Base-by-base conservation (phyloP, 495 filamentous ascomycete species). In the Penicillium robsamsonii region DNA sequence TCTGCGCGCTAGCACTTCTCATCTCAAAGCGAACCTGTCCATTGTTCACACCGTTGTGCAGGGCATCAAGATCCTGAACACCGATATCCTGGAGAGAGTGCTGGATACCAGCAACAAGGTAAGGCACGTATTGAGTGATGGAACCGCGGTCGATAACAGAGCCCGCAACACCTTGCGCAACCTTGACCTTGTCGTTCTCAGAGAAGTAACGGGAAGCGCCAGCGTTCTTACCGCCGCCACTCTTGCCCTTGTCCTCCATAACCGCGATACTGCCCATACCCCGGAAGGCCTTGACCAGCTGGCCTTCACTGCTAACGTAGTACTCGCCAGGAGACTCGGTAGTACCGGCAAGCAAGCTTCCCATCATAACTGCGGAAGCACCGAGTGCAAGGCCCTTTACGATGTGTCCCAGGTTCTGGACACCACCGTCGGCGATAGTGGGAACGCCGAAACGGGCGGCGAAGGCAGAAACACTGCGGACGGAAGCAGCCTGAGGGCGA, bases 321-420 rank as follows among this genome's bases (percentile, higher is more conserved):
- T 96, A 99, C 58, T 96, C 91, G 33, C 94, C 94, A 24, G 94
- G 94, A 10, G 92, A 96, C 75, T 99, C 94, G 44, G 95, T 96
- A 41, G 93, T 97, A 70, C 95, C 94, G 31, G 94, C 94, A 57
- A 99, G 83, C 29, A 99, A 82, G 70, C 95, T 95, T 58, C 94
- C 94, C 94, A 99, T 99, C 94, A 99, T 99, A 70, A 99, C 87
- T 20, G 93, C 96, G 8, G 89, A 90, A 46, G 94, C 94, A 58
- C 94, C 94, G 53, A 97, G 83, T 27, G 94, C 89, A 56, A 97
- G 83, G 69, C 91, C 94, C 81, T 99, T 99, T 71, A 97, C 95
- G 58, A 99, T 96, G 74, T 99, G 94, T 50, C 94, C 94, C 55
- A 99, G 86, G 70, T 99, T 99, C 75, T 99, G 95, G 63, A 99